Evolutionary conservation across 345 rosid species (phyloP).

Genomic region (Lumnitzera littorea): DNA sequence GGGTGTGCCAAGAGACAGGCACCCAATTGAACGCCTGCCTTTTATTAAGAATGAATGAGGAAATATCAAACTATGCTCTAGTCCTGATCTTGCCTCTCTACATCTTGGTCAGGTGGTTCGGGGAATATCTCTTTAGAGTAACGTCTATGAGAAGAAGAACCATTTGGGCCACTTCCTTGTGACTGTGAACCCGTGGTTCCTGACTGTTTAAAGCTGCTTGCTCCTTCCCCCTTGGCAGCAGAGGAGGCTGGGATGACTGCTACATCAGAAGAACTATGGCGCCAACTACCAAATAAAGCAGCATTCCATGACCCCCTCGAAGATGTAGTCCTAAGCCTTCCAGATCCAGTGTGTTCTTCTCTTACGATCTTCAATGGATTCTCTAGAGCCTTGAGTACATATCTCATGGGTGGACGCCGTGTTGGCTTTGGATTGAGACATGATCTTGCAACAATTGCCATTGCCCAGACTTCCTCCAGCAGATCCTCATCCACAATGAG

Average conservation of each 20-base stretch:
- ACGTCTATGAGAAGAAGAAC: conserved; percentile 74
- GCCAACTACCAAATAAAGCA: conserved; percentile 93
- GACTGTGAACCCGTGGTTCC: conserved; percentile 75
- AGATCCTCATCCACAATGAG: conserved; percentile 87
- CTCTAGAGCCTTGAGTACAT: conserved; percentile 86
- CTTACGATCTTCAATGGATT: conserved; percentile 87
- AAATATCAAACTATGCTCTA: conserved; percentile 24
- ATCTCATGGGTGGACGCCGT: conserved; percentile 89
- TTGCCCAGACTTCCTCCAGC: conserved; percentile 98
- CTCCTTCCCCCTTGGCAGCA: conserved; percentile 27
- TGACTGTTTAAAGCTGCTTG: conserved; percentile 60
- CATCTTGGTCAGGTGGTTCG: conserved; percentile 53
- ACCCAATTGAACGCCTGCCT: conserved; percentile 31
- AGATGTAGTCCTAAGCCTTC: conserved; percentile 75
- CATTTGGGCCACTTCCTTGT: conserved; percentile 62
- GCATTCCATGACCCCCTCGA: conserved; percentile 95
- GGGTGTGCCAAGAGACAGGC: conserved; percentile 16
- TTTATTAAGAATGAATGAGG: conserved; percentile 61
- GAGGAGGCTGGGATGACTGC: conserved; percentile 38
- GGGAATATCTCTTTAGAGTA: conserved; percentile 88
- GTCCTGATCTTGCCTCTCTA: conserved; percentile 41
- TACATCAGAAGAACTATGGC: conserved; percentile 75
- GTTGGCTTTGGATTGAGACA: conserved; percentile 93
- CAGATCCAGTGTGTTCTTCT: conserved; percentile 65
- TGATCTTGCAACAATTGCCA: conserved; percentile 92